Base-by-base conservation (phyloP, 164 flowering plant genomes). In the Litsea cubeba region DNA sequence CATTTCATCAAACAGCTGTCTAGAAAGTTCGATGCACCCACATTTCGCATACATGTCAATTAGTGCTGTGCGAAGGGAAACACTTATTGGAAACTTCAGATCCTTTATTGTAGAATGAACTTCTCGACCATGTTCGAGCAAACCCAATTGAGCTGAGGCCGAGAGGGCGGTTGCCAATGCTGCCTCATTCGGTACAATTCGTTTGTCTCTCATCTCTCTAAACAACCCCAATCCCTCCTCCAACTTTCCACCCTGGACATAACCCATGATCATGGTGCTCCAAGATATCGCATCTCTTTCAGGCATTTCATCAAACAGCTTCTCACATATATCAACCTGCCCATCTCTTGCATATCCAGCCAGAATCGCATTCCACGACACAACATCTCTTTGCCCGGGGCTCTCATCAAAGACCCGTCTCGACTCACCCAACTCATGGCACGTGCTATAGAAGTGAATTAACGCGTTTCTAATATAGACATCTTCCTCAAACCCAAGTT, bases 11-110 rank as follows among this genome's bases (percentile, higher is more conserved):
- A 87, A 87, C 77, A 87, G 67, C 23, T 70, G 12, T 62, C 70
- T 81, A 35, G 90, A 72, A 69, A 63, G 68, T 17, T 85, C 85
- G 58, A 94, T 76, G 71, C 82, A 84, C 8, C 98, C 98, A 72
- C 97, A 92, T 74, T 94, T 94, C 2, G 95, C 88, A 70, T 91
- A 92, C 77, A 94, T 76, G 75, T 94, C 92, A 23, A 94, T 91
- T 80, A 85, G 83, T 5, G 87, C 88, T 1, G 88, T 79, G 14
- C 83, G 81, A 7, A 85, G 79, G 3, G 81, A 46, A 40, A 80
- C 71, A 35, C 78, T 82, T 71, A 79, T 62, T 11, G 80, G 83
- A 40, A 77, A 68, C 11, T 81, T 80, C 18, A 80, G 69, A 2
- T 78, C 68, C 35, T 80, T 74, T 5, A 85, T 78, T 15, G 79